Evolutionary conservation across 352 stramenopile species (phyloP), one percentile per base, ranked within the genome.

Genomic region (Phytophthora aleatoria): DNA sequence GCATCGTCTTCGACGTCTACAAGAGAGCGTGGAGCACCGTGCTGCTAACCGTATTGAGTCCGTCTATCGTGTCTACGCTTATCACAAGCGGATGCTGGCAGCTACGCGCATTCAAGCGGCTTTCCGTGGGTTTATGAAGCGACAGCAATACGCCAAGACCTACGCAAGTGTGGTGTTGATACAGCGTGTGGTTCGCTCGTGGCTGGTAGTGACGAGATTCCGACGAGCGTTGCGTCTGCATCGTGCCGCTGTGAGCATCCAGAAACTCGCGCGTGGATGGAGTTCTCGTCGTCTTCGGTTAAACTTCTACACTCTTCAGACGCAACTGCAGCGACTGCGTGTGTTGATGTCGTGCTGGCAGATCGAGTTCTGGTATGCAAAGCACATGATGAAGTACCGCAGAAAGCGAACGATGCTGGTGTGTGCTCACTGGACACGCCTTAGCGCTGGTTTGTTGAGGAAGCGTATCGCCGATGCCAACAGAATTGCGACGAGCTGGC

Each of bases 301-400:
- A 39, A 69, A 78, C 58, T 92, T 80, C 27, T 83, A 76, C 38
- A 50, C 54, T 3, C 27, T 86, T 4, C 64, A 83, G 53, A 47
- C 60, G 20, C 75, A 81, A 36, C 47, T 86, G 3, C 53, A 71
- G 30, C 67, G 74, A 4, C 51, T 86, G 16, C 71, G 67, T 50
- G 57, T 76, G 35, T 61, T 82, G 33, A 57, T 64, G 27, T 75
- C 77, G 45, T 85, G 73, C 50, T 89, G 79, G 79, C 56, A 64
- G 27, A 83, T 89, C 45, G 77, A 89, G 48, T 59, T 45, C n/a
- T 89, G 79, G 79, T 87, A 76, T 49, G 50, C 16, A 10, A 59
- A 65, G 6, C 39, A 53, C 15, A 71, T 69, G 61, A 16, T 38
- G 16, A 57, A 54, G 27, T 68, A 73, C 35, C 61, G 61, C 13